Evolutionary conservation across 2,329 filamentous ascomycete genomes (phyloP).

Genomic region (Colletotrichum endophyticum): DNA sequence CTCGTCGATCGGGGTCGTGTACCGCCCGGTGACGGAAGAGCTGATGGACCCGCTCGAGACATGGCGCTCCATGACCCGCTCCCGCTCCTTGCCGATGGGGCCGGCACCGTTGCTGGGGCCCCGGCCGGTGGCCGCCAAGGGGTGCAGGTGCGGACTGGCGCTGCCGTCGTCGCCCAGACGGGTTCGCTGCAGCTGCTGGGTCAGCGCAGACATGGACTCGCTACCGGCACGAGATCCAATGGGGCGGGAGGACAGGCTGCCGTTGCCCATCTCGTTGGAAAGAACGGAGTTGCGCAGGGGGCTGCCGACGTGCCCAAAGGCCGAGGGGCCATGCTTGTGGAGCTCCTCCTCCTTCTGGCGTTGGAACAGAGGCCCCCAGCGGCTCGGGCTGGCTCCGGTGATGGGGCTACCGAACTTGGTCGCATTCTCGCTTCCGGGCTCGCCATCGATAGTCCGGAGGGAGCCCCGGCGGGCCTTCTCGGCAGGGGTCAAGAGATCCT

Average conservation of each 20-base stretch:
- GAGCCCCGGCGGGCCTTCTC: slow-evolving; percentile 71
- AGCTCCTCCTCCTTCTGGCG: slow-evolving; percentile 63
- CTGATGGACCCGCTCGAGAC: slow-evolving; percentile 64
- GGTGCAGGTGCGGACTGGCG: slow-evolving; percentile 56
- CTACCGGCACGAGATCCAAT: slow-evolving; percentile 48
- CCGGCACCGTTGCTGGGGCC: slow-evolving; percentile 42
- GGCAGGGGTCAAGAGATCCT: slow-evolving; percentile 69
- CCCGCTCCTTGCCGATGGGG: slow-evolving; percentile 41
- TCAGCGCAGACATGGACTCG: slow-evolving; percentile 63
- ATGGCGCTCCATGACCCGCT: slow-evolving; percentile 58
- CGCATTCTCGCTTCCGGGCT: slow-evolving; percentile 48
- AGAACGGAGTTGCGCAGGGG: slow-evolving; percentile 68
- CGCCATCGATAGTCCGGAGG: slow-evolving; percentile 58
- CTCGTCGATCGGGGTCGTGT: slow-evolving; percentile 69
- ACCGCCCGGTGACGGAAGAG: slow-evolving; percentile 58
- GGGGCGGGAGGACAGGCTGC: slow-evolving; percentile 39
- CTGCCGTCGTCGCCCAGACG: slow-evolving; percentile 53
- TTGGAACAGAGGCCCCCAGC: slow-evolving; percentile 66
- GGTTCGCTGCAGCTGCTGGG: slow-evolving; percentile 67
- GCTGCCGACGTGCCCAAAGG: slow-evolving; percentile 70
- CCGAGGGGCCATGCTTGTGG: slow-evolving; percentile 50
- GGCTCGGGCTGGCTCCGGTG: slow-evolving; percentile 60
- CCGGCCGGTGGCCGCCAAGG: slow-evolving; percentile 46
- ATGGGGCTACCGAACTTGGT: slow-evolving; percentile 67
- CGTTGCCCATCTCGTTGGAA: slow-evolving; percentile 54